Evolutionary conservation across 129 eudicot genomes (phyloP), one percentile per base, ranked within the genome.

Genomic region (Helichrysum umbraculigerum): DNA sequence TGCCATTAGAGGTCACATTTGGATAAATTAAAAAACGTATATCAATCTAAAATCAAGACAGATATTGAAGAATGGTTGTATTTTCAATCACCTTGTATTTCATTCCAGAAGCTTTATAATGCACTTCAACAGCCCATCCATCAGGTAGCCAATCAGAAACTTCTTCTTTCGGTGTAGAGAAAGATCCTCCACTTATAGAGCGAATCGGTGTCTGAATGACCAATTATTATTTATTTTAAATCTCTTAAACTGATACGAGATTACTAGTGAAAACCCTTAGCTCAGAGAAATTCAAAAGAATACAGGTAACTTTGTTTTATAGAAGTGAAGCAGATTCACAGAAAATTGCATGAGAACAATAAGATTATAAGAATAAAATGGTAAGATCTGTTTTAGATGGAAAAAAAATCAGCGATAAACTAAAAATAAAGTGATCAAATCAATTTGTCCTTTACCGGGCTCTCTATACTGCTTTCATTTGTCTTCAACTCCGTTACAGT

Each of bases 81-180:
- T 51, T 73, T 73, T 12, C 17, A 21, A 58, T 67, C 67, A 89
- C 91, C 89, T 87, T 87, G 71, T 73, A 67, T 51, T 33, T 47
- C 70, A 22, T 2, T 68, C 88, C 88, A 57, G 72, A n/a, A 51
- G 12, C 9, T 54, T 52, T 74, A 22, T 30, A 37, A n/a, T 83
- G 83, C 60, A 72, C 69, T 69, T 90, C 96, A 62, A 72, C 28
- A 63, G 52, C 39, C 96, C 96, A 90, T 74, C 96, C 96, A 29
- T 57, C 72, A 57, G 96, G 96, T 81, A 90, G 85, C 90, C 89
- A 84, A 19, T 73, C 82, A 51, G 76, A 39, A 59, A 69, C 71
- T 59, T 51, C 78, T 3, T 32, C 83, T 76, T 56, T 70, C 70
- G 25, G 64, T 4, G 67, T 57, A 22, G 67, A 32, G 22, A 67